Evolutionary conservation across 2,329 filamentous ascomycete genomes (phyloP).

Genomic region (Endoconidiophora laricicola): DNA sequence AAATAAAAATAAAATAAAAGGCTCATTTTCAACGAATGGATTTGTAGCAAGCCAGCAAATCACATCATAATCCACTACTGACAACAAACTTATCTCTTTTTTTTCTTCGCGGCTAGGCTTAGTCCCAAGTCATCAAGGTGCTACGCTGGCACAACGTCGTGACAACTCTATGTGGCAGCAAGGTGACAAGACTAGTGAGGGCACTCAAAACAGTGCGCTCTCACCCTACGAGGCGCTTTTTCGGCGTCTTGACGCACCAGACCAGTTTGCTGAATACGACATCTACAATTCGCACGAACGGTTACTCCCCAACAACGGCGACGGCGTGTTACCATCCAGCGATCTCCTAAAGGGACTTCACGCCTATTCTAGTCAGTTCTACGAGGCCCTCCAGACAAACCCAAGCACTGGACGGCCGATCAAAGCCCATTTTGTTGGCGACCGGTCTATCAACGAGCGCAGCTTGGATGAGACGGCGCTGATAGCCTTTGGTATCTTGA

Average conservation of each 20-base stretch:
- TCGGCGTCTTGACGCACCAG: slow-evolving; percentile 44
- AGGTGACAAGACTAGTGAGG: not conserved
- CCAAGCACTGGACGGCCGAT: slow-evolving; percentile 8
- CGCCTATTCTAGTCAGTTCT: slow-evolving; percentile 50
- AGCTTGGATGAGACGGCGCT: slow-evolving; percentile 68
- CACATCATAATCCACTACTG: not conserved
- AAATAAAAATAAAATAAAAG: too few relatives aligned
- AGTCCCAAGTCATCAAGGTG: slow-evolving; percentile 3
- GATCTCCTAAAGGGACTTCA: slow-evolving; percentile 56
- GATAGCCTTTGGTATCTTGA: slow-evolving; percentile 54
- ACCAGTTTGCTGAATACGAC: slow-evolving; percentile 53
- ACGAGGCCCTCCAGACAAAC: slow-evolving; percentile 26
- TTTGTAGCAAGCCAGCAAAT: too few relatives aligned
- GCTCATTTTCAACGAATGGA: too few relatives aligned
- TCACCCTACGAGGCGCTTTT: slow-evolving; percentile 59
- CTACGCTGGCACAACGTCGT: not conserved
- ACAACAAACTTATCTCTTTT: not conserved
- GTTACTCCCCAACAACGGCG: slow-evolving; percentile 29
- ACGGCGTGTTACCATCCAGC: slow-evolving; percentile 43
- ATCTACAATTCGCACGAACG: slow-evolving; percentile 50
- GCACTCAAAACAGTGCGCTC: slow-evolving; percentile 19
- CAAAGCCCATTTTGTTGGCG: slow-evolving; percentile 13
- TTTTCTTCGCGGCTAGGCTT: slow-evolving; percentile 5
- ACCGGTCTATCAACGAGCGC: slow-evolving; percentile 28
- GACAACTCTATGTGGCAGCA: not conserved